These are phyloP conservation scores for Rostrohypoxylon terebratum DNA, from an alignment of 495 filamentous ascomycete species.

Conservation along the genomic window DNA sequence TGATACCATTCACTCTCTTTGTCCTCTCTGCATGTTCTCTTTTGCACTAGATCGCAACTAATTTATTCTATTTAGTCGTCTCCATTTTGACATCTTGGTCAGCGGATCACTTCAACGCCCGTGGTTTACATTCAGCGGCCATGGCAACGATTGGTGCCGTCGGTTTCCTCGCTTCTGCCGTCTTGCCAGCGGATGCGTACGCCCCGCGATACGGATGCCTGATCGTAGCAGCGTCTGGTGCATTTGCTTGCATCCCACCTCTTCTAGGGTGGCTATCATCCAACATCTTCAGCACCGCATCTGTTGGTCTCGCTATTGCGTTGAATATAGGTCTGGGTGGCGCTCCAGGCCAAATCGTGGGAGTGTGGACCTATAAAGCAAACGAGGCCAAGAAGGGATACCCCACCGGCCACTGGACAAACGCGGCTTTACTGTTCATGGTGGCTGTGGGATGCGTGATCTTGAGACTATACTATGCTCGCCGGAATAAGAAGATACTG, in stretches of 20 bases:
- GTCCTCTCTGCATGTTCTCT: background rate
- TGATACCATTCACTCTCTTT: no score
- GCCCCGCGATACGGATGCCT: slow-evolving; percentile 73
- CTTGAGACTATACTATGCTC: slow-evolving; percentile 57
- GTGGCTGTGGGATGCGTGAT: slow-evolving; percentile 52
- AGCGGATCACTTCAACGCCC: slow-evolving; percentile 75
- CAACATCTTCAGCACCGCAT: slow-evolving; percentile 72
- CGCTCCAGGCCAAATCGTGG: slow-evolving; percentile 75
- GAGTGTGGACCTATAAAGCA: slow-evolving; percentile 78
- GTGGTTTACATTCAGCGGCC: slow-evolving; percentile 68
- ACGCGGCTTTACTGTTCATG: slow-evolving; percentile 60
- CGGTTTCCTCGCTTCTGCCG: slow-evolving; percentile 74
- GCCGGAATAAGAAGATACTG: slow-evolving; percentile 54
- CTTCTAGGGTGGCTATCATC: slow-evolving; percentile 77
- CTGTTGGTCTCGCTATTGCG: slow-evolving; percentile 74
- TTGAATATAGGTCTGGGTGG: slow-evolving; percentile 73
- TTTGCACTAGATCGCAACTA: slow-evolving; percentile 6
- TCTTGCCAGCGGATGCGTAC: slow-evolving; percentile 71
- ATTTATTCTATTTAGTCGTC: slow-evolving; percentile 53
- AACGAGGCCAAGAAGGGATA: slow-evolving; percentile 70
- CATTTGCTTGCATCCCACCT: slow-evolving; percentile 68
- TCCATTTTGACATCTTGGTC: slow-evolving; percentile 70
- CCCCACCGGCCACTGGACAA: slow-evolving; percentile 72
- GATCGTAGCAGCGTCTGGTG: slow-evolving; percentile 72
- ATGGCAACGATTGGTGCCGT: slow-evolving; percentile 70